A percentile compares a stretch with the other conserved stretches of the same genome.
Conservation (phyloP, 768 basidiomycete species). For the Lanmaoa pseudosensibilis region DNA sequence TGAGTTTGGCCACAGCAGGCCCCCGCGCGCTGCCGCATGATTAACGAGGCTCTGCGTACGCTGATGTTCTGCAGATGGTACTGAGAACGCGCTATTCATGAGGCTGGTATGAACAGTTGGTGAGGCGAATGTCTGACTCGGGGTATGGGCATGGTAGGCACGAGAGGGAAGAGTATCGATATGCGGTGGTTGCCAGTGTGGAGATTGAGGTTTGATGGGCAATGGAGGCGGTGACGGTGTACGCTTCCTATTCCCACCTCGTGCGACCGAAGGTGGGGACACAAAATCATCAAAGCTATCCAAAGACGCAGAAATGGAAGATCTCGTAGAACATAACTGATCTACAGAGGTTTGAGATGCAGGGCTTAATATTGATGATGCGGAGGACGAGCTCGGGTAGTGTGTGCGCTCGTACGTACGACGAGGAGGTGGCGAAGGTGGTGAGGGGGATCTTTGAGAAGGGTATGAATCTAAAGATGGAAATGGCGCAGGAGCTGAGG, state of each 20-base stretch:
- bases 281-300: constrained; percentile 53
- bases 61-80: constrained; percentile 44
- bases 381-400: constrained; percentile 25
- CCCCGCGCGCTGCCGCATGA: constrained; percentile 49
- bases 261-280: constrained; percentile 26
- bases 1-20: constrained; percentile 40
- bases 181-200: constrained; percentile 2
- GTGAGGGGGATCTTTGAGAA: constrained; percentile 21
- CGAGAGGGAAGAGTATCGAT: constrained; percentile 17
- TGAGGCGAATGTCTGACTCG: constrained; percentile 13
- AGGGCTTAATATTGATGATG: constrained; percentile 27
- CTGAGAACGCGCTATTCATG: constrained; percentile 8
- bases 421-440: constrained; percentile 31
- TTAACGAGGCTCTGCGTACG: constrained; percentile 60
- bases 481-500: constrained; percentile 8
- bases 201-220: constrained; percentile 34
- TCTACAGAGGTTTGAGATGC: constrained; percentile 23
- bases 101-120: constrained; percentile 17
- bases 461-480: constrained; percentile 7
- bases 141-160: constrained; percentile 20
- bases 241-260: constrained; percentile 23
- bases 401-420: constrained; percentile 26
- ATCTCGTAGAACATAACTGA: constrained; percentile 19
- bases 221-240: constrained; percentile 50
- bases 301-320: constrained; percentile 32